Evolutionary conservation across 441 rosid genomes (phyloP).

Genomic region (Capsella rubella): DNA sequence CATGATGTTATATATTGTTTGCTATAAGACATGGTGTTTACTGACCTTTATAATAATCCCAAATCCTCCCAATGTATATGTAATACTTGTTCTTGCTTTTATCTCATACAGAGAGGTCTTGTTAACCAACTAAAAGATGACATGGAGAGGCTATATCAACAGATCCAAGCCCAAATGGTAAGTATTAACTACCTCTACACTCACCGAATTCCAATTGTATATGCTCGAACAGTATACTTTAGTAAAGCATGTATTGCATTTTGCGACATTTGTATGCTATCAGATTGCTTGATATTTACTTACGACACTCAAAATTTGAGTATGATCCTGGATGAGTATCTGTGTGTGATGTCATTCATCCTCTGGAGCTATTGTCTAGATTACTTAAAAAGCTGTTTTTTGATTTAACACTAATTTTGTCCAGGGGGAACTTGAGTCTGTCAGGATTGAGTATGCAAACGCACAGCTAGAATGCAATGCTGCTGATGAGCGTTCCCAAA

Average conservation of each 20-base stretch:
- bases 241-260: constrained; percentile 28
- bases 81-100: constrained; percentile 32
- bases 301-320: constrained; percentile 11
- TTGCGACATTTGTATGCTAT: constrained; percentile 13
- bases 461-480: constrained; percentile 88
- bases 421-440: constrained; percentile 89
- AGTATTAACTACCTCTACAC: constrained; percentile 40
- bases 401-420: constrained; percentile 28
- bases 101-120: constrained; percentile 71
- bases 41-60: constrained; percentile 1
- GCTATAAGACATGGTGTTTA: constrained; percentile 28
- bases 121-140: constrained; percentile 94
- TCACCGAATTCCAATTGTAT: constrained; percentile 20
- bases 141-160: constrained; percentile 82
- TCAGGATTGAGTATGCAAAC: constrained; percentile 71
- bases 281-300: constrained; percentile 15
- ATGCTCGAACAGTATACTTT: constrained; percentile 10
- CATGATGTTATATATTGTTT: constrained; percentile 24
- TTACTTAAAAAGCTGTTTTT: constrained; percentile 23
- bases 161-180: constrained; percentile 85
- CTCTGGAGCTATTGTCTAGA: constrained; percentile 18
- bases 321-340: constrained; percentile 27
- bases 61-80: constrained; percentile 2
- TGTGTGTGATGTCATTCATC: constrained; percentile 13
- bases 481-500: constrained; percentile 90